Conservation (phyloP, 148 eudicot genomes). For the Pharnaceum exiguum region DNA sequence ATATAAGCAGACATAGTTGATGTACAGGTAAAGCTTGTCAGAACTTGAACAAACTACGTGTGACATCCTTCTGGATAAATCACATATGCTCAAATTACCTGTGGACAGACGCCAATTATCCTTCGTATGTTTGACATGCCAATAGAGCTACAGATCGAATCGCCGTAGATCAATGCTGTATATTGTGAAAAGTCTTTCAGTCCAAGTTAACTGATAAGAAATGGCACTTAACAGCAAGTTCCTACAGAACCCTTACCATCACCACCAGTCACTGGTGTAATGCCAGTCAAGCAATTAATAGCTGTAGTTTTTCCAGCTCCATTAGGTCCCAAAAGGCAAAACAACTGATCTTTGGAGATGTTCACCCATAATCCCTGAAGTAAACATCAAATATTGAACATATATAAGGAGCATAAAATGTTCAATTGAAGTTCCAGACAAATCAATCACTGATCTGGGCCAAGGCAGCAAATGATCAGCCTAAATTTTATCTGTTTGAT, state of each 20-base stretch:
- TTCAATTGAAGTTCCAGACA: too few species aligned
- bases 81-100: slow-evolving; percentile 36
- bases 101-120: slow-evolving; percentile 93
- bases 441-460: too few species aligned
- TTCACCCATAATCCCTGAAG: slow-evolving; percentile 83
- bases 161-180: slow-evolving; percentile 77
- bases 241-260: slow-evolving; percentile 53
- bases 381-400: background rate
- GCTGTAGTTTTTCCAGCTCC: slow-evolving; percentile 98
- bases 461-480: too few species aligned
- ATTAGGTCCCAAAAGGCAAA: slow-evolving; percentile 95
- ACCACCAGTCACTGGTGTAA: slow-evolving; percentile 78
- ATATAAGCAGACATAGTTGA: background rate
- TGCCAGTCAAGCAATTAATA: slow-evolving; percentile 87
- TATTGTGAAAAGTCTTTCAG: background rate
- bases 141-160: slow-evolving; percentile 71
- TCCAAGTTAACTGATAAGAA: background rate
- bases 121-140: slow-evolving; percentile 83
- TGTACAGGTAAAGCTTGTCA: background rate
- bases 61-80: background rate
- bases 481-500: too few species aligned
- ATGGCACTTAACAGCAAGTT: background rate
- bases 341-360: slow-evolving; percentile 75
- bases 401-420: background rate
- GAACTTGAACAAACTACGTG: background rate